Evolutionary conservation across 768 basidiomycete genomes (phyloP), one percentile per base, ranked within the genome.

Genomic region (Xerocomellus dryophilus): DNA sequence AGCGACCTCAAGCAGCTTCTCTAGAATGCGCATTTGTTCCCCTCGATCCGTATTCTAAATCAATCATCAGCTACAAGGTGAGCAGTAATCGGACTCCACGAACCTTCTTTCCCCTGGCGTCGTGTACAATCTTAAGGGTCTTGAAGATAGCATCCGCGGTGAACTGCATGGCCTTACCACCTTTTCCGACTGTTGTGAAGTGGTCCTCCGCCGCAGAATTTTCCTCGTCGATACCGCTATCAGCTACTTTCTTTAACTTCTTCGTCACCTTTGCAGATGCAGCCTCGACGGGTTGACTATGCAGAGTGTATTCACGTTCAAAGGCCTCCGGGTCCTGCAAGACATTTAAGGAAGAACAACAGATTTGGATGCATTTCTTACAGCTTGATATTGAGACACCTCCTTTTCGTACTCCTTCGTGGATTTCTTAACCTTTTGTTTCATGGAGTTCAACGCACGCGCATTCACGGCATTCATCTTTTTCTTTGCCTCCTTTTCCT

Each of bases 21-120:
- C 89, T 17, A 98, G 79, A 49, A 93, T 91, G 55, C 87, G 85
- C 61, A 97, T 91, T 79, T 97, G 95, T 71, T 98, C 96, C 10
- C 81, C 81, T 43, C 97, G 86, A 71, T 99, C 95, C 35, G 97
- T 98, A 74, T 97, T 97, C 95, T 98, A 57, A 1, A 62, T 14
- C 4, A 5, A 43, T 34, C 44, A 36, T 40, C 45, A 50, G 48
- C n/a, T 4, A 58, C 76, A 47, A 34, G 4, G 14, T 5, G 15
- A 47, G 18, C 2, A 5, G 20, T 23, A 20, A 25, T 11, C n/a
- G 17, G 23, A 31, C 6, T 14, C n/a, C 23, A 57, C 78, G 36
- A 31, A 95, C 94, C 85, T 98, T 98, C 74, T 93, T 92, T 12
- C 97, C 97, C 53, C 97, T 84, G 43, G 92, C 92, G 61, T 98